These are phyloP conservation scores for Neonectria hederae DNA, from an alignment of 2,329 filamentous ascomycete species.

Conservation along the genomic window DNA sequence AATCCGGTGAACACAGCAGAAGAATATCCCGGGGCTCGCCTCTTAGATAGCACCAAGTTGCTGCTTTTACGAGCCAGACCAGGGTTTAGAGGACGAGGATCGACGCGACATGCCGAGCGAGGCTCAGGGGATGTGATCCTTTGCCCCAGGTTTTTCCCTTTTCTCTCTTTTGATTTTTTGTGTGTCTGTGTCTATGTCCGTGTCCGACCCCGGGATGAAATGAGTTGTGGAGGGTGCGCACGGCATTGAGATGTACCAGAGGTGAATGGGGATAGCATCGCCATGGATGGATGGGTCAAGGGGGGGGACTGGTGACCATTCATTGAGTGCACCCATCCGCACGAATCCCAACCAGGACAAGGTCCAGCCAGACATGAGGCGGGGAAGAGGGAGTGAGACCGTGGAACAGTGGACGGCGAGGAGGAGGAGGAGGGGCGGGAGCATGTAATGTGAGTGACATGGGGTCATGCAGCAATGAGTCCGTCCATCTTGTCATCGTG, in stretches of 20 bases:
- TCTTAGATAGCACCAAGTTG: not conserved
- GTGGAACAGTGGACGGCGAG: not conserved
- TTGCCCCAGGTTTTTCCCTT: constrained; percentile 12
- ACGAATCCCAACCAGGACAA: constrained; percentile 6
- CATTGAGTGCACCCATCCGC: constrained; percentile 10
- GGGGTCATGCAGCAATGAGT: constrained; percentile 7
- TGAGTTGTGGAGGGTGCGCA: constrained; percentile 14
- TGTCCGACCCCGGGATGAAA: constrained; percentile 3
- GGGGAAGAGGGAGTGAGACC: constrained; percentile 8
- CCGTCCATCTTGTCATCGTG: not conserved
- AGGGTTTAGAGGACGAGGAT: constrained; percentile 8
- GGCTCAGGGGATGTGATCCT: constrained; percentile 3
- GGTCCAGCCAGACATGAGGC: constrained; percentile 6
- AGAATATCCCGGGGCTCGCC: not conserved
- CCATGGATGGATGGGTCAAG: constrained; percentile 2
- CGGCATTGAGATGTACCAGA: constrained; percentile 14
- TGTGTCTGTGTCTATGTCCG: constrained; percentile 6
- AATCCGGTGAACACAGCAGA: not conserved
- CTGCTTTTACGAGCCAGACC: constrained; percentile 11
- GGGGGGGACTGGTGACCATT: constrained; percentile 22
- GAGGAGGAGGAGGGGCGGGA: constrained; percentile 22
- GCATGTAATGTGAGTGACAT: constrained; percentile 19
- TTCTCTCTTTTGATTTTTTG: not conserved
- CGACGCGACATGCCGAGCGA: constrained; percentile 19
- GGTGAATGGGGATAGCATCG: constrained; percentile 16